Conservation (phyloP, 768 basidiomycete species). For the Podaxis rugospora region DNA sequence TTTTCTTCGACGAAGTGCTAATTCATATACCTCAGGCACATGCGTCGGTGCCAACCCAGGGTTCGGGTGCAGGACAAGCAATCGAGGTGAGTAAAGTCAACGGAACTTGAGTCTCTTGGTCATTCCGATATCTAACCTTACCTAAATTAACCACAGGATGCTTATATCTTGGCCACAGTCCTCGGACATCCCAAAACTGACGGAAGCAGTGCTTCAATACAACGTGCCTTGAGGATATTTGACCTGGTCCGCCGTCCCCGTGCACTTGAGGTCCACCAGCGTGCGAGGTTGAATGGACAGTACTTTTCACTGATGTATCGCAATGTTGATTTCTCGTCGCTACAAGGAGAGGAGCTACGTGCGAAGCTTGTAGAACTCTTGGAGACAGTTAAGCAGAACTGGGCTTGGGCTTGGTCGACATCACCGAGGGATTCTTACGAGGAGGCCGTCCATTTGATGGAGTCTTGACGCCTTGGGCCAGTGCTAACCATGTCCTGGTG, state of each 20-base stretch:
- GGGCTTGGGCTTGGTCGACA: slow-evolving; percentile 62
- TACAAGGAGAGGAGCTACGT: slow-evolving; percentile 23
- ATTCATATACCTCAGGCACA: slow-evolving; percentile 34
- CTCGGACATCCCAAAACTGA: slow-evolving; percentile 43
- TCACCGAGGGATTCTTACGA: slow-evolving; percentile 37
- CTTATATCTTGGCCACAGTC: slow-evolving; percentile 38
- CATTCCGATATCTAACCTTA: slow-evolving; percentile 13
- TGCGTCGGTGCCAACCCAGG: slow-evolving; percentile 51
- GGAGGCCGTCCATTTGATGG: slow-evolving; percentile 31
- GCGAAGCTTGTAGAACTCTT: slow-evolving; percentile 35
- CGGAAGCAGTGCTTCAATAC: slow-evolving; percentile 29
- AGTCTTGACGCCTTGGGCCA: slow-evolving; percentile 7
- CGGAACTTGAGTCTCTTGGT: slow-evolving; percentile 22
- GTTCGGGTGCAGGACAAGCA: slow-evolving; percentile 55
- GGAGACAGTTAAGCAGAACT: slow-evolving; percentile 40
- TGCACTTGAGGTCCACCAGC: slow-evolving; percentile 32
- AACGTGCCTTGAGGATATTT: slow-evolving; percentile 37
- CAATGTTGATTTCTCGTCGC: slow-evolving; percentile 24
- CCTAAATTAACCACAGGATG: slow-evolving; percentile 35
- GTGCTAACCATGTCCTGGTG: background rate
- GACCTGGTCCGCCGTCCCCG: slow-evolving; percentile 47
- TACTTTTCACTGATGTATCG: slow-evolving; percentile 34
- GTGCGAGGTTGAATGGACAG: slow-evolving; percentile 36
- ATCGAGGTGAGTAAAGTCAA: slow-evolving; percentile 37
- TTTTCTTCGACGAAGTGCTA: slow-evolving; percentile 4